A percentile compares a stretch with the other conserved stretches of the same genome.
Evolutionary conservation across 2,329 filamentous ascomycete species (phyloP).

Genomic region (Paraphaeosphaeria sporulosa): DNA sequence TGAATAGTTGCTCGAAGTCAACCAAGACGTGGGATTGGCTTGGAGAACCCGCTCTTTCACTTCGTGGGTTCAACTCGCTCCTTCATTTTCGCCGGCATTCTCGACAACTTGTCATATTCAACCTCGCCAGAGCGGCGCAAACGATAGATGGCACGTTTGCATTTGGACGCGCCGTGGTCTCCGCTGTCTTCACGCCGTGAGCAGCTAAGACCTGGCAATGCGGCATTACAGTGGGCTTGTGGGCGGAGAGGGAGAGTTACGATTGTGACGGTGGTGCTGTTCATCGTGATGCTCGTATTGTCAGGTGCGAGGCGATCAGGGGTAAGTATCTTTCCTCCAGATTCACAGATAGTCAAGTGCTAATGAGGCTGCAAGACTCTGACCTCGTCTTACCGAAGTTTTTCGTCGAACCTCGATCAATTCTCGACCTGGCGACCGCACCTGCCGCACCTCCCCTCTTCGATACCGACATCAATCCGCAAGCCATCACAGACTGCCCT

Average conservation of each 20-base stretch:
- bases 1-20: neutral
- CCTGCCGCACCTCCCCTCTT: slow-evolving; percentile 31
- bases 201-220: slow-evolving; percentile 32
- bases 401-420: slow-evolving; percentile 35
- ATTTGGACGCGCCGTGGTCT: slow-evolving; percentile 9
- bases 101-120: neutral
- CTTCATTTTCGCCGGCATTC: neutral
- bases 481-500: slow-evolving; percentile 45
- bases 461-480: slow-evolving; percentile 33
- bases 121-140: neutral
- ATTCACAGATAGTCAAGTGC: slow-evolving; percentile 8
- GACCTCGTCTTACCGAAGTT: slow-evolving; percentile 33
- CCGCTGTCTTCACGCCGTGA: slow-evolving; percentile 35
- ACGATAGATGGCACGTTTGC: neutral
- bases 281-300: slow-evolving; percentile 31
- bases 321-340: slow-evolving; percentile 21
- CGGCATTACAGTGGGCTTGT: slow-evolving; percentile 39
- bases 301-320: slow-evolving; percentile 27
- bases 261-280: slow-evolving; percentile 28
- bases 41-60: neutral
- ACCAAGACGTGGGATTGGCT: neutral
- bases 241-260: slow-evolving; percentile 40
- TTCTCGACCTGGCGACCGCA: slow-evolving; percentile 39
- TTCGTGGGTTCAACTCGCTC: neutral
- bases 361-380: slow-evolving; percentile 30